These are phyloP conservation scores for Pseudocercospora fuligena DNA, from an alignment of 2,329 filamentous ascomycete species.

Conservation along the genomic window DNA sequence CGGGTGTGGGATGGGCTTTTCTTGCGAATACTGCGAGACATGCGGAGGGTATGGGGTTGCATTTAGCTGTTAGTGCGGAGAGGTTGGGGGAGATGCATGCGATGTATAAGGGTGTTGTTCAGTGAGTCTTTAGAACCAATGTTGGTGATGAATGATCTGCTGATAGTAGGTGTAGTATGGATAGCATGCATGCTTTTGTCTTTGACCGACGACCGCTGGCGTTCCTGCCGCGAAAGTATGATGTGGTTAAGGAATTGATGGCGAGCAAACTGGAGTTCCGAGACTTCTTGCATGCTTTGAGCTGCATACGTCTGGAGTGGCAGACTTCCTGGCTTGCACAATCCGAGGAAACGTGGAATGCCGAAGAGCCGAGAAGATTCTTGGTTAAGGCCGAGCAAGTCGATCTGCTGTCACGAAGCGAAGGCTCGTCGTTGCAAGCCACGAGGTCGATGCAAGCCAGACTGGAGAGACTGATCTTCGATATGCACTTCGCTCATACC, in stretches of 20 bases:
- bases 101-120: not conserved
- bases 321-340: not conserved
- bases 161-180: not conserved
- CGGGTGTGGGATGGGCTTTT: constrained; percentile 13
- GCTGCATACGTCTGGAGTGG: constrained; percentile 10
- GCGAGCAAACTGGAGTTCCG: not conserved
- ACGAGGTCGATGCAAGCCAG: constrained; percentile 10
- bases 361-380: not conserved
- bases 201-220: constrained; percentile 1
- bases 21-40: constrained; percentile 6
- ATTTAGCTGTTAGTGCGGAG: not conserved
- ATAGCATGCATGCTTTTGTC: not conserved
- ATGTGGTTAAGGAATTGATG: not conserved
- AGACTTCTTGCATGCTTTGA: constrained; percentile 5
- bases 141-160: too few relatives aligned
- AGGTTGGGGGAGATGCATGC: constrained; percentile 2
- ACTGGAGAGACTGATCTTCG: constrained; percentile 10
- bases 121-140: too few relatives aligned
- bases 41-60: constrained; percentile 2
- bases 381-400: not conserved
- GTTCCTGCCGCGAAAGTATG: constrained; percentile 4
- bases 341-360: not conserved
- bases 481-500: constrained; percentile 7
- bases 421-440: not conserved
- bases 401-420: not conserved